Conservation (phyloP, 2,329 filamentous ascomycete genomes). For the Fusarium abutilonis region DNA sequence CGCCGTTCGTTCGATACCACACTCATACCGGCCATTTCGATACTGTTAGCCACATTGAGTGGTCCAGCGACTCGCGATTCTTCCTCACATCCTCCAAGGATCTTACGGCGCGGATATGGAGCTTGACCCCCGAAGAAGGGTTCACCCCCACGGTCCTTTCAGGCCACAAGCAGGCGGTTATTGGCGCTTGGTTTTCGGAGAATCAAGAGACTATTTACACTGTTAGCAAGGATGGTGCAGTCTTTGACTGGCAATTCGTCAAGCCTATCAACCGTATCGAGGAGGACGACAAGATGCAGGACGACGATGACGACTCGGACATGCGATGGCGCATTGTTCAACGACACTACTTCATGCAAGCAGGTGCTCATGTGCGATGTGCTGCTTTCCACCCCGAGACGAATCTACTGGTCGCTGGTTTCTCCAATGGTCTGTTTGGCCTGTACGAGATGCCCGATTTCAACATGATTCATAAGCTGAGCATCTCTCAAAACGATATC, state of each 20-base stretch:
- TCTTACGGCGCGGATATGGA: constrained; percentile 94
- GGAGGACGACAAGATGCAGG: constrained; percentile 68
- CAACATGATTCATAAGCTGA: constrained; percentile 89
- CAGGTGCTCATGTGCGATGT: constrained; percentile 85
- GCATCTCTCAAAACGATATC: constrained; percentile 96
- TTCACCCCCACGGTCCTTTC: constrained; percentile 90
- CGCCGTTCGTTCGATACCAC: constrained; percentile 89
- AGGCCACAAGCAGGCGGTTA: constrained; percentile 88
- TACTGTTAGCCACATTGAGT: constrained; percentile 84
- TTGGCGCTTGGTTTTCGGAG: constrained; percentile 96
- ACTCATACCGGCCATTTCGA: constrained; percentile 91
- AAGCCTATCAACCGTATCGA: constrained; percentile 65
- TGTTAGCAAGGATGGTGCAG: constrained; percentile 94
- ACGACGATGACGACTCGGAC: constrained; percentile 69
- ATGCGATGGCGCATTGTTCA: constrained; percentile 92
- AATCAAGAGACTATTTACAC: constrained; percentile 97
- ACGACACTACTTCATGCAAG: constrained; percentile 93
- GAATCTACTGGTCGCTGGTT: constrained; percentile 94
- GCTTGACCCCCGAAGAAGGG: constrained; percentile 83
- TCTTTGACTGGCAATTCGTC: constrained; percentile 92
- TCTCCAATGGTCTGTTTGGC: constrained; percentile 93
- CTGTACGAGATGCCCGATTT: constrained; percentile 97
- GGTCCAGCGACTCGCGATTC: constrained; percentile 96
- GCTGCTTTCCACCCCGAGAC: constrained; percentile 88
- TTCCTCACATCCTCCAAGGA: constrained; percentile 93